Conservation (phyloP, 768 basidiomycete genomes). For the Termitomyces sp. region DNA sequence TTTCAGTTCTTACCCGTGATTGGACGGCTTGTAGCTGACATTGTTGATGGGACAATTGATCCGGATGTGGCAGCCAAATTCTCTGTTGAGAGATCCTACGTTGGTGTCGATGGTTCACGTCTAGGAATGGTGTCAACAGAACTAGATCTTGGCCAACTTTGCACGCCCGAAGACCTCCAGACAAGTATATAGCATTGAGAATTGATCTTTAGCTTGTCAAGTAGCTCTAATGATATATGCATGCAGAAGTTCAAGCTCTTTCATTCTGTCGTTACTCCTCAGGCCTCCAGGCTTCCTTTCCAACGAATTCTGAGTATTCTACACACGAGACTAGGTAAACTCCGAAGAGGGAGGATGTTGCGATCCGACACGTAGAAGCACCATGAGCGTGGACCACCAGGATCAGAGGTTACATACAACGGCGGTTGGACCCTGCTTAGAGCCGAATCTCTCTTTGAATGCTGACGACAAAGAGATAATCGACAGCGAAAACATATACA, state of each 20-base stretch:
- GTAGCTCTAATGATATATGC: constrained; percentile 1
- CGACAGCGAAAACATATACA: no score
- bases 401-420: no score
- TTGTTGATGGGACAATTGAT: constrained; percentile 59
- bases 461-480: no score
- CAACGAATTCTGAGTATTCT: constrained; percentile 55
- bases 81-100: constrained; percentile 44
- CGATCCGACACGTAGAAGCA: no score
- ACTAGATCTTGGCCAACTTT: constrained; percentile 45
- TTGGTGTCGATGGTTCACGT: constrained; percentile 19
- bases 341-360: no score
- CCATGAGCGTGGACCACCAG: no score
- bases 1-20: constrained; percentile 81
- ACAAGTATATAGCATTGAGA: not conserved
- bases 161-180: constrained; percentile 40
- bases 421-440: no score
- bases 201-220: not conserved
- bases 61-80: constrained; percentile 52
- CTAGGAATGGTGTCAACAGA: constrained; percentile 2
- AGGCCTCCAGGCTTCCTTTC: constrained; percentile 45
- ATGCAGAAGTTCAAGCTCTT: constrained; percentile 15
- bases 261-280: not conserved
- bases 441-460: no score
- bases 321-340: no score
- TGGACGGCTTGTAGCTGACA: constrained; percentile 69